Base-by-base conservation (phyloP, 257 asterid species). In the Lithospermum erythrorhizon region DNA sequence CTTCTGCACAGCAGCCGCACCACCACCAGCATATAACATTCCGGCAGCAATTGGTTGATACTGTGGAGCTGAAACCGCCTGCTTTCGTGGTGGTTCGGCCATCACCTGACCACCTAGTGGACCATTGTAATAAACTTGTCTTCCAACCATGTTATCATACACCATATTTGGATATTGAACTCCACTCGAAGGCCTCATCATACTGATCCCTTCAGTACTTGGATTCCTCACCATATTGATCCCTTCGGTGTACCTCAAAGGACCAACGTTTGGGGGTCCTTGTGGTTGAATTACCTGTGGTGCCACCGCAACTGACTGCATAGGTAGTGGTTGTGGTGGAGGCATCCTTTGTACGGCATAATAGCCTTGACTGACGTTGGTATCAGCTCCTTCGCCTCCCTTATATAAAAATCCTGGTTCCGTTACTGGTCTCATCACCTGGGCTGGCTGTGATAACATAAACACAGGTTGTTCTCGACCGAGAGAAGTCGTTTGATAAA, bases 341-440 rank as follows among this genome's bases (percentile, higher is more conserved):
- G 85, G 82, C 72, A 83, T 68, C 69, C 93, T 75, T 59, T 88
- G 96, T 21, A 81, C 84, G 1, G 90, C 62, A 72, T 85, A 88
- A 76, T 76, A 88, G 2, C 93, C 96, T 61, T 78, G 96, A 32
- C 65, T 59, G n/a, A 84, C 72, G 21, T n/a, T n/a, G n/a, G 87
- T 74, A 25, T 25, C 29, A 25, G 29, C 5, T 25, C 2, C 5
- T 25, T 25, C 29, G 29, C 29, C 29, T 25, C 29, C 29, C 5
- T 5, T 25, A 25, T 25, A 25, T 25, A 25, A 25, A 25, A 25
- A 25, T 25, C 29, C 29, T 25, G 29, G 29, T 25, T 25, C 29
- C 29, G 29, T 25, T 2, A 25, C 29, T 25, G 29, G 29, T 63
- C 76, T 81, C 24, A 70, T 41, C 74, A 85, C 63, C 55, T 65